Evolutionary conservation across 768 basidiomycete genomes (phyloP), one percentile per base, ranked within the genome.

Genomic region (Grammothele lineata): DNA sequence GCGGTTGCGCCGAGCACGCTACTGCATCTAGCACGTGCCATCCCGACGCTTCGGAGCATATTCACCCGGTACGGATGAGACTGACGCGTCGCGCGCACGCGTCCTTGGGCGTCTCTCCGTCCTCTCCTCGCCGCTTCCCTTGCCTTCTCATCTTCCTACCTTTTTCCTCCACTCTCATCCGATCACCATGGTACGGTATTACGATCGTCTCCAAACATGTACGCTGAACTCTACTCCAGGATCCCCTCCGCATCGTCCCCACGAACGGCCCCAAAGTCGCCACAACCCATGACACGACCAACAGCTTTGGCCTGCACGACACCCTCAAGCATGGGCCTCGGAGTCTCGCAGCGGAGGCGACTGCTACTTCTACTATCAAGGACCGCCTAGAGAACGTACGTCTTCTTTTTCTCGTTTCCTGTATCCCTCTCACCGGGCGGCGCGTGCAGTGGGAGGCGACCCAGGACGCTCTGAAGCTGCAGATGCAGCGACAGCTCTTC

Each of bases 391-490:
- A 88, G 60, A 85, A 83, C 56, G 95, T 94, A 52, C 44, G 84
- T 63, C 21, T 23, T 21, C 22, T 26, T 40, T 22, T 26, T 40
- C 23, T 5, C 19, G 24, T 19, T n/a, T 30, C n/a, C 22, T 36
- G 24, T 22, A 18, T 38, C 36, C 10, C 27, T 25, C 49, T 23
- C 18, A 6, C 35, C 5, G 8, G 43, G 7, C 27, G 14, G 36
- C 23, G 26, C 4, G 8, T 32, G 12, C 54, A 98, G 95, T 98
- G 96, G 96, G 85, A 93, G 43, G 83, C 82, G 54, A 92, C 94
- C 7, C 93, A 96, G 64, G 87, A 92, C 64, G 87, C 86, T 64
- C 62, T 93, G 40, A 85, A 85, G 63, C 73, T 97, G 48, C 92
- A 81, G 39, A 71, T 95, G 68, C 79, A 92, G 62, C 82, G 94